These are phyloP conservation scores for Fusarium incarnatum DNA, from an alignment of 2,329 filamentous ascomycete species.

Conservation along the genomic window DNA sequence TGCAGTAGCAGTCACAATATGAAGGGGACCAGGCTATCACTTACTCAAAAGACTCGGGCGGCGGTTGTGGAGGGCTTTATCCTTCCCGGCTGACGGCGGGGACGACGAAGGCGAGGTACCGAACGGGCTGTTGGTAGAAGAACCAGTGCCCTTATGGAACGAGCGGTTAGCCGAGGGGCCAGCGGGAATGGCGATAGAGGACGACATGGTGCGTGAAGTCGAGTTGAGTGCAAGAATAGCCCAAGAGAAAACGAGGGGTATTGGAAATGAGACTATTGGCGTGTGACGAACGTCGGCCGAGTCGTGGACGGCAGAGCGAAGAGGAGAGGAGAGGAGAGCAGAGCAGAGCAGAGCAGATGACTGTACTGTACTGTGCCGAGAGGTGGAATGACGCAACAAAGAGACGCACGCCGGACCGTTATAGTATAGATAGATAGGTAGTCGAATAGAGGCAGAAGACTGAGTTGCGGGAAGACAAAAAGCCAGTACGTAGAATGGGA, in stretches of 20 bases:
- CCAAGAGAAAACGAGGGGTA: slow-evolving; percentile 38
- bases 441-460: slow-evolving; percentile 12
- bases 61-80: slow-evolving; percentile 63
- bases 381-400: slow-evolving; percentile 41
- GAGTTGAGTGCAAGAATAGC: slow-evolving; percentile 17
- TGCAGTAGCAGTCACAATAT: slow-evolving; percentile 14
- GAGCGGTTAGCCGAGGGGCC: slow-evolving; percentile 51
- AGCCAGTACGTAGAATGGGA: slow-evolving; percentile 4
- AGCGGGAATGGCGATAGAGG: slow-evolving; percentile 76
- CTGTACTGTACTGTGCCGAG: slow-evolving; percentile 8
- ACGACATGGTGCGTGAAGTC: slow-evolving; percentile 63
- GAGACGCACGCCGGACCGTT: slow-evolving; percentile 24
- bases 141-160: slow-evolving; percentile 60
- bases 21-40: slow-evolving; percentile 25
- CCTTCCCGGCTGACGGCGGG: slow-evolving; percentile 63
- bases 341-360: slow-evolving; percentile 8
- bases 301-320: slow-evolving; percentile 20
- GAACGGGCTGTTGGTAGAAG: slow-evolving; percentile 58
- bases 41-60: slow-evolving; percentile 73
- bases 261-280: slow-evolving; percentile 19
- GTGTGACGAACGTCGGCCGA: slow-evolving; percentile 25
- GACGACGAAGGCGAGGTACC: slow-evolving; percentile 62
- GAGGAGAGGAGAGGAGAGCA: not conserved
- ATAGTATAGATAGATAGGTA: slow-evolving; percentile 6
- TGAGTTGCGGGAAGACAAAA: slow-evolving; percentile 2